Base-by-base conservation (phyloP, 192 early-diverging fungal species). In the Geranomyces variabilis region DNA sequence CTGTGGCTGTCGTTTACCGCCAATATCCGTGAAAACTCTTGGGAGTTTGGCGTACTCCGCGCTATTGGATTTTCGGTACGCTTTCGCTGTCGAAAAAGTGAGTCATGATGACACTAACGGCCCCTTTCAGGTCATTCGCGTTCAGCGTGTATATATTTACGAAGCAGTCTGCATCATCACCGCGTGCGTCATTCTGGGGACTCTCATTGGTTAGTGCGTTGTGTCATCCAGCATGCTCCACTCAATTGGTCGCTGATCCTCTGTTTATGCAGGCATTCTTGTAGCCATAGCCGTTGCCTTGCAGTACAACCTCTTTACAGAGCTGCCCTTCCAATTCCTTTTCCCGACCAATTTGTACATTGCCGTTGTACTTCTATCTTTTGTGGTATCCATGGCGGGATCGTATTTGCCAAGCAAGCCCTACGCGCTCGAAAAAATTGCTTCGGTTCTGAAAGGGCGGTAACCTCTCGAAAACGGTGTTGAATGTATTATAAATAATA, bases 41-140 rank as follows among this genome's bases (percentile, higher is more conserved):
- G 77, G 77, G 77, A 78, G 49, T 78, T 78, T 63, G 77, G 77
- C 26, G 73, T 78, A 1, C 43, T 78, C 12, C 71, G 77, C 17
- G 66, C 77, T 1, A 47, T 78, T 10, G 77, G 77, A 43, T 69
- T 78, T 46, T 44, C 70, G 45, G 77, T 78, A 69, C 14, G 29
- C 22, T 60, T 53, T n/a, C 17, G 24, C 51, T 53, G 19, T 26
- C 51, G 51, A 45, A 47, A 43, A 24, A 7, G 46, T 7, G 3
- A 22, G 45, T 22, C 24, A n/a, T 62, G 28, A n/a, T 62, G 24
- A 2, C 30, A 0, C 8, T 62, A 43, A 24, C 29, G 45, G 6
- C 45, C 28, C 0, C 44, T 36, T 33, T 15, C 24, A 77, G 76
- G 71, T 67, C 9, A 22, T 48, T n/a, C 41, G 45, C 26, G 77